Evolutionary conservation across 805 yeast species (phyloP).

Genomic region (Saturnispora serradocipensis): DNA sequence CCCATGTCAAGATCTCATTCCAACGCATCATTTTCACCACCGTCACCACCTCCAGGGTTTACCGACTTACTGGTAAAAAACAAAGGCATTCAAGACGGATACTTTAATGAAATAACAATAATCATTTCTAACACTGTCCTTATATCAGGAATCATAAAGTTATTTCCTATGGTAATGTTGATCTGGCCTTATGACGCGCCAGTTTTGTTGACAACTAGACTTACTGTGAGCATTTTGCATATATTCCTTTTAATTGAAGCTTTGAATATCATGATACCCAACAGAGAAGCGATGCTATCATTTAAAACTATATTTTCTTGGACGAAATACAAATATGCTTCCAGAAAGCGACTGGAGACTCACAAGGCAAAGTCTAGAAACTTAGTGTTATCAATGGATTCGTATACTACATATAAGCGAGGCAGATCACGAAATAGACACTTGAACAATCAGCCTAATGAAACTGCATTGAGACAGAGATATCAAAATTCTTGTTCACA

Average conservation of each 20-base stretch:
- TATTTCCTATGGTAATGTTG: conserved; percentile 85
- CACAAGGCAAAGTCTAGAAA: neutral
- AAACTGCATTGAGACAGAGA: conserved; percentile 1
- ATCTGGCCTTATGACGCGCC: conserved; percentile 96
- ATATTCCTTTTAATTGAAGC: conserved; percentile 26
- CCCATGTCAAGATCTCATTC: neutral
- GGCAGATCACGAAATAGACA: neutral
- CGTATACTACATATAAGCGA: neutral
- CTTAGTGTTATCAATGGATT: neutral
- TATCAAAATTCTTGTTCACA: neutral
- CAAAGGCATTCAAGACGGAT: neutral
- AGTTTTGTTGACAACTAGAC: conserved; percentile 33
- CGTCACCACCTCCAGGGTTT: conserved; percentile 2
- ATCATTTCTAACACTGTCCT: conserved; percentile 55
- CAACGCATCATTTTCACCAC: neutral
- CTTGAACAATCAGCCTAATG: neutral
- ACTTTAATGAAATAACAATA: conserved; percentile 4
- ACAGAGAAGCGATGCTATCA: conserved; percentile 8
- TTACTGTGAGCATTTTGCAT: conserved; percentile 26
- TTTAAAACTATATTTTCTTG: conserved; percentile 3
- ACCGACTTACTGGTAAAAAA: neutral
- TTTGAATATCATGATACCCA: conserved; percentile 24
- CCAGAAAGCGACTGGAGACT: neutral
- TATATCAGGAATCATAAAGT: conserved; percentile 68
- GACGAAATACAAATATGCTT: neutral